phyloP scores from a whole-genome alignment of 768 basidiomycete genomes.

The Rubroboletus satanas region DNA sequence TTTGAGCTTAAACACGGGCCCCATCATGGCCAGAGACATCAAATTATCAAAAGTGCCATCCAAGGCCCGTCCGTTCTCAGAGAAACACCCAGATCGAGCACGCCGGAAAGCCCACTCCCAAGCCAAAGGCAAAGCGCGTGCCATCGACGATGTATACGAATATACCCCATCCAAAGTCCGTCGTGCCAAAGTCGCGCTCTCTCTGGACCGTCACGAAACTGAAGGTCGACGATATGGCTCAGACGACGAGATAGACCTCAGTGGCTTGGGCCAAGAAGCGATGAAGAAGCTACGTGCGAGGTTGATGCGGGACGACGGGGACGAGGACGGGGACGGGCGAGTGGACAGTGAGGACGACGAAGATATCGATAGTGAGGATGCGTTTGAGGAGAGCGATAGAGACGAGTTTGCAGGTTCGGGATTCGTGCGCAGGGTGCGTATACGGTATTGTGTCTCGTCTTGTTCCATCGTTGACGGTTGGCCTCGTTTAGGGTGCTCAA shows the following conservation, averaged over 20 bases:
- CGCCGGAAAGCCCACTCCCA: conserved; percentile 35
- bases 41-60: conserved; percentile 12
- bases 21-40: conserved; percentile 16
- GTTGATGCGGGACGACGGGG: conserved; percentile 50
- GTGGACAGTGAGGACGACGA: conserved; percentile 76
- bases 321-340: conserved; percentile 36
- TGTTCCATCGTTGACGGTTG: neutral
- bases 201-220: conserved; percentile 56
- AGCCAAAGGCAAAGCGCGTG: conserved; percentile 21
- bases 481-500: conserved; percentile 19
- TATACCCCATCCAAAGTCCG: conserved; percentile 47
- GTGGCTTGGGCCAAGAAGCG: conserved; percentile 24
- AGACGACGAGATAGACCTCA: conserved; percentile 40
- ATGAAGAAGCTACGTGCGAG: conserved; percentile 39
- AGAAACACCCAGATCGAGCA: conserved; percentile 47
- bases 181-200: conserved; percentile 49
- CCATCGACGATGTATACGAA: conserved; percentile 59
- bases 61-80: conserved; percentile 7
- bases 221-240: conserved; percentile 27
- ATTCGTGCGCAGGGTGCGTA: conserved; percentile 28
- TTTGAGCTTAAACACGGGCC: neutral
- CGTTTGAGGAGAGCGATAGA: conserved; percentile 78
- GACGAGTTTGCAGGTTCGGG: conserved; percentile 69
- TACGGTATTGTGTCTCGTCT: neutral
- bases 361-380: conserved; percentile 80